Evolutionary conservation across 495 filamentous ascomycete genomes (phyloP).

Genomic region (Echria macrotheca): DNA sequence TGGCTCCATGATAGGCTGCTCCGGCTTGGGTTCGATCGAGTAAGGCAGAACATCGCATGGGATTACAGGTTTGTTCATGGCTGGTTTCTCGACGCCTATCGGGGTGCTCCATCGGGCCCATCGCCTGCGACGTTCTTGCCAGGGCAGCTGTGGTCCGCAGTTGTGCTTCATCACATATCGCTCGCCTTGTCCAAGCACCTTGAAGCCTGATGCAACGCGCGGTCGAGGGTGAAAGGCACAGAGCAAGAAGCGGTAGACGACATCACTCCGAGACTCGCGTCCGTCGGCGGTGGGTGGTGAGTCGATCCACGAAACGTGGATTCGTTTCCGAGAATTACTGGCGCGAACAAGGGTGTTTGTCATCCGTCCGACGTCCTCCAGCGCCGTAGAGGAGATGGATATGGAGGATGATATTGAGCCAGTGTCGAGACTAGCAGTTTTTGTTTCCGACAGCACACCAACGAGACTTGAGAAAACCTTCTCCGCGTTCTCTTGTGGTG

Average conservation of each 20-base stretch:
- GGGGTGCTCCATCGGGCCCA: constrained; percentile 34
- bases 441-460: constrained; percentile 20
- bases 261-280: constrained; percentile 30
- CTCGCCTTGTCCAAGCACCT: too few relatives aligned
- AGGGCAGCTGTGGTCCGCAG: constrained; percentile 30
- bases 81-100: too few relatives aligned
- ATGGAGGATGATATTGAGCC: constrained; percentile 18
- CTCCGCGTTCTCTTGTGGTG: constrained; percentile 28
- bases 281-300: constrained; percentile 12
- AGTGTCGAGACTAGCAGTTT: constrained; percentile 14
- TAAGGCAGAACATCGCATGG: too few relatives aligned
- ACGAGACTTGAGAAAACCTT: constrained; percentile 36
- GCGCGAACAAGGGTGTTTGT: constrained; percentile 37
- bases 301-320: constrained; percentile 36
- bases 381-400: constrained; percentile 16
- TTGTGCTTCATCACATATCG: constrained; percentile 24
- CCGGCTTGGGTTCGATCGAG: constrained; percentile 7
- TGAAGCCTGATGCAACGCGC: constrained; percentile 16
- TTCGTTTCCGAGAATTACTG: constrained; percentile 16
- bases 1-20: neutral
- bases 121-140: constrained; percentile 36
- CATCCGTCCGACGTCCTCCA: constrained; percentile 38
- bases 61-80: too few relatives aligned
- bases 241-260: constrained; percentile 39
- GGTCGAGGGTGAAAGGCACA: constrained; percentile 27